Evolutionary conservation across 805 yeast species (phyloP), one percentile per base, ranked within the genome.

Genomic region (Novakomyces olei): DNA sequence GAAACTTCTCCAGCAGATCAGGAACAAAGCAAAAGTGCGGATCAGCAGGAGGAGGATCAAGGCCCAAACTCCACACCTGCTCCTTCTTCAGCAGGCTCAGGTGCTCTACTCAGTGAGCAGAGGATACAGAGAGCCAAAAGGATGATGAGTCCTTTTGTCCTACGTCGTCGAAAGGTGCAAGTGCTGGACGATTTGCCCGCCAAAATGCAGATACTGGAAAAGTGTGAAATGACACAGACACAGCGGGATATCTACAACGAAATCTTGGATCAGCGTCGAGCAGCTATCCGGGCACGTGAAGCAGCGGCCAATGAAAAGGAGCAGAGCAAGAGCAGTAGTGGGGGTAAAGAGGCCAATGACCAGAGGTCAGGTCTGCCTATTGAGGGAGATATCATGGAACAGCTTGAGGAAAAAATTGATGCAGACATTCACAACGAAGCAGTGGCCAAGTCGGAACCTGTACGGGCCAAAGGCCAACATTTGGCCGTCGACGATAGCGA

Each of bases 71-170:
- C n/a, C n/a, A n/a, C n/a, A n/a, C n/a, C n/a, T n/a, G n/a, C n/a
- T n/a, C n/a, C n/a, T n/a, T n/a, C n/a, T n/a, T n/a, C n/a, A n/a
- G n/a, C n/a, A n/a, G n/a, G n/a, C n/a, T n/a, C n/a, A n/a, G 77
- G 78, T 42, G 93, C 93, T 2, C 60, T 88, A 27, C 56, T 88
- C 26, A 79, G 95, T 0, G 76, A 74, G 41, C 92, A 85, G 54
- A 91, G 98, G 1, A 81, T 88, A 39, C 64, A 71, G 22, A 77
- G 81, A 47, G 99, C 99, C 3, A 80, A 79, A 50, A 75, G 88
- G 4, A 85, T 88, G 95, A 85, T 88, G 96, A 76, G 91, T 2
- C 99, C 99, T 3, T 88, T 88, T 56, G 85, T 88, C 5, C 58
- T 88, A 45, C 66, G 99, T 53, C 70, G 99, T 50, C 74, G 73